phyloP scores from a whole-genome alignment of 495 filamentous ascomycete genomes.

The Neurospora sp. region DNA sequence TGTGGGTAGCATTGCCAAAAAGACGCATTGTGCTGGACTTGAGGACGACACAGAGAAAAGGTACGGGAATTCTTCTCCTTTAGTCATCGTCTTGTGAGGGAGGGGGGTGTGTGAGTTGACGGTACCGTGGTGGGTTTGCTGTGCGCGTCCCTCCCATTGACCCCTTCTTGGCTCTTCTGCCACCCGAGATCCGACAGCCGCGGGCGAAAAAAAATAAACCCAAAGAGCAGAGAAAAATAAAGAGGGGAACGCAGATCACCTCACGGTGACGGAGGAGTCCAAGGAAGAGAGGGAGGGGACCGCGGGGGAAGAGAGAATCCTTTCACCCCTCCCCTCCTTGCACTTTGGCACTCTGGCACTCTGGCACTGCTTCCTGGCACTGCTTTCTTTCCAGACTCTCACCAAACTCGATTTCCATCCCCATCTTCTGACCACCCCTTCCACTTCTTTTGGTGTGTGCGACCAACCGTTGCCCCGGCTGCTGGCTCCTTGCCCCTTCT shows the following conservation, averaged over 20 bases:
- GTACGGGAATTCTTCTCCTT: not conserved
- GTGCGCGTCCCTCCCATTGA: not conserved
- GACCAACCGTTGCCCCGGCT: not conserved
- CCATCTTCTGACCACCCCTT: not conserved
- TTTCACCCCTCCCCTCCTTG: not conserved
- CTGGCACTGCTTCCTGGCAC: not conserved
- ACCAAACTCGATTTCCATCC: not conserved
- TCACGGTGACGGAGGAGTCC: not conserved
- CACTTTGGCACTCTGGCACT: not conserved
- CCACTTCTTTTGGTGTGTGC: not conserved
- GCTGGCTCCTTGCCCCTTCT: not conserved
- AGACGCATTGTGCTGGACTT: not conserved
- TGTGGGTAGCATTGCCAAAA: slow-evolving; percentile 9
- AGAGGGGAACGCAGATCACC: not conserved
- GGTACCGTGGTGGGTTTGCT: not conserved
- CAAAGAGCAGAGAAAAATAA: not conserved
- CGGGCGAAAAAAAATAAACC: not conserved
- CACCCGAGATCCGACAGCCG: not conserved
- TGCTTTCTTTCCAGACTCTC: not conserved
- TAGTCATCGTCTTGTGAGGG: not conserved
- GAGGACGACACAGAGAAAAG: not conserved
- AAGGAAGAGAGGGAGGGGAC: not conserved
- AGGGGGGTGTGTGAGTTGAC: not conserved
- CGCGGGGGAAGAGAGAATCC: not conserved
- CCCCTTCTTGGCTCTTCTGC: not conserved